Evolutionary conservation across 805 yeast species (phyloP).

Genomic region (Ascoidea tarda): DNA sequence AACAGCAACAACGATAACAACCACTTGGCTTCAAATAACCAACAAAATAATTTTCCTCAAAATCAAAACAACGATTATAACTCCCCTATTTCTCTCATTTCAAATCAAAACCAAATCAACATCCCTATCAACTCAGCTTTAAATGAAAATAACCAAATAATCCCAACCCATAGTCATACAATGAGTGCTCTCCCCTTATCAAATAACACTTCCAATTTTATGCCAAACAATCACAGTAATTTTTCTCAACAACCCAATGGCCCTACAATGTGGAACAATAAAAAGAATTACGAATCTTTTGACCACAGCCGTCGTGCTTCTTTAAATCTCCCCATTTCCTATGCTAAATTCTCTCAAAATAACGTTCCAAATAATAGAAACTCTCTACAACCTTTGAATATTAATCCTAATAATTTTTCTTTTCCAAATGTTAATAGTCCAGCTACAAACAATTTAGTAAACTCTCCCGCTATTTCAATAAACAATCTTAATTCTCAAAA

Average conservation of each 20-base stretch:
- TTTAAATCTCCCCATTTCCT: background rate
- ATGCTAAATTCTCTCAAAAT: background rate
- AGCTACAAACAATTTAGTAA: background rate
- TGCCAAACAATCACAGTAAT: background rate
- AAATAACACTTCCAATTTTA: background rate
- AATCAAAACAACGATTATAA: background rate
- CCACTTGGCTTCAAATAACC: no score
- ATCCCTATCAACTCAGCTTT: background rate
- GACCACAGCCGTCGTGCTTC: background rate
- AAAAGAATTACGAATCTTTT: background rate
- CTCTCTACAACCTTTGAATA: background rate
- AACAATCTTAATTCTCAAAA: no score
- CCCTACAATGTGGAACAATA: background rate
- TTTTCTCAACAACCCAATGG: background rate
- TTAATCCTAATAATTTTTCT: background rate
- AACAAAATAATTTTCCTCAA: background rate
- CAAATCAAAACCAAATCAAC: background rate
- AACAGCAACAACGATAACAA: no score
- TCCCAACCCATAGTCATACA: background rate
- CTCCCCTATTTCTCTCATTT: background rate
- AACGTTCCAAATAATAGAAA: background rate
- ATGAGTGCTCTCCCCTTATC: background rate
- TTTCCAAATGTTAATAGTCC: background rate
- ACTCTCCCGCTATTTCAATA: background rate
- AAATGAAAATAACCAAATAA: background rate